phyloP scores from a whole-genome alignment of 352 stramenopile genomes.

The Globisporangium canariense region DNA sequence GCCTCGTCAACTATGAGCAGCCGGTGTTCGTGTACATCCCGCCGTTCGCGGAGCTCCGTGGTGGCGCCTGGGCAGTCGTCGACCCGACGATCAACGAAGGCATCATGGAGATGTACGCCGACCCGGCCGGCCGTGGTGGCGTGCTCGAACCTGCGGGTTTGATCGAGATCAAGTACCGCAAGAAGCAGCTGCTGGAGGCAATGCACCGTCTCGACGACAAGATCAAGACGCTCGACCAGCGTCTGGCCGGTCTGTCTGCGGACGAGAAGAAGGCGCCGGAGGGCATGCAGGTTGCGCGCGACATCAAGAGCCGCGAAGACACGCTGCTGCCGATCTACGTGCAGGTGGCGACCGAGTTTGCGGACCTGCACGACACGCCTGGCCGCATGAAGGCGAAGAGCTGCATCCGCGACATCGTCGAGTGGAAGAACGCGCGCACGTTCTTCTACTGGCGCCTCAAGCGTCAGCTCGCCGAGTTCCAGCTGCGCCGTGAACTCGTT shows the following conservation, averaged over 20 bases:
- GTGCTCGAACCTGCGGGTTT: slow-evolving; percentile 98
- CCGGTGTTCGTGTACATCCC: slow-evolving; percentile 99
- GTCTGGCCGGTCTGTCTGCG: slow-evolving; percentile 57
- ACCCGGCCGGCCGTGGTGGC: slow-evolving; percentile 91
- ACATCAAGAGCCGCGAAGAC: slow-evolving; percentile 93
- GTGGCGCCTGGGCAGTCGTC: slow-evolving; percentile 99
- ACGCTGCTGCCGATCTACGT: slow-evolving; percentile 96
- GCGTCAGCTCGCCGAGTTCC: slow-evolving; percentile 96
- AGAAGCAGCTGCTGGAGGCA: slow-evolving; percentile 95
- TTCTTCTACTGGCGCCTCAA: slow-evolving; percentile 99
- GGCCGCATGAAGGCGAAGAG: slow-evolving; percentile 99
- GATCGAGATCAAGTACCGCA: slow-evolving; percentile 99
- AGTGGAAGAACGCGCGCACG: slow-evolving; percentile 92
- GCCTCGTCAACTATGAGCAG: slow-evolving; percentile 98
- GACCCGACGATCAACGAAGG: slow-evolving; percentile 99
- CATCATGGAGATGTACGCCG: slow-evolving; percentile 99
- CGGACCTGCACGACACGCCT: slow-evolving; percentile 99
- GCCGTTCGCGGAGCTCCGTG: slow-evolving; percentile 97
- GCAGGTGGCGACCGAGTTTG: slow-evolving; percentile 99
- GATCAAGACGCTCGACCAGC: slow-evolving; percentile 82
- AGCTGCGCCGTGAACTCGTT: slow-evolving; percentile 69
- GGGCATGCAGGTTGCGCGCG: slow-evolving; percentile 65
- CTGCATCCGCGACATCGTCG: slow-evolving; percentile 96
- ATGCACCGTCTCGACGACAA: slow-evolving; percentile 97
- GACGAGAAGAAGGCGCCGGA: slow-evolving; percentile 44